phyloP scores from a whole-genome alignment of 2,329 filamentous ascomycete genomes.

The Fusarium goolgardi region DNA sequence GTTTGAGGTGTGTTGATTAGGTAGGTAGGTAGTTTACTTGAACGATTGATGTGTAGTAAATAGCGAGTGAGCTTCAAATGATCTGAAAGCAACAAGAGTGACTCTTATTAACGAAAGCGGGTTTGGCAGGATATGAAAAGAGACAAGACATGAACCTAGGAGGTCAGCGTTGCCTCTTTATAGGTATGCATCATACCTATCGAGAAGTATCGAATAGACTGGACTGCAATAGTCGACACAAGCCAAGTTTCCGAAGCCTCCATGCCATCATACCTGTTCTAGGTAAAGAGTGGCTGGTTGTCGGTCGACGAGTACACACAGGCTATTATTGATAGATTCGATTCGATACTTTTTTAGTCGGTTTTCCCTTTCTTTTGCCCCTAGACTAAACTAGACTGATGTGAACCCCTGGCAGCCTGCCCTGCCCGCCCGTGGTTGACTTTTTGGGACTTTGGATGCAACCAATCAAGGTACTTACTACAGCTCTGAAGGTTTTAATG shows the following conservation, averaged over 20 bases:
- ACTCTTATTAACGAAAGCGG: constrained; percentile 9
- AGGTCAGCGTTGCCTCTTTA: constrained; percentile 19
- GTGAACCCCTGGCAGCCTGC: constrained; percentile 1
- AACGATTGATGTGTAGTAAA: constrained; percentile 10
- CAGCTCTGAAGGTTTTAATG: constrained; percentile 12
- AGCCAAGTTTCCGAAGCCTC: constrained; percentile 3
- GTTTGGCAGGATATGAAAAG: background rate
- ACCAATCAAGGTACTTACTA: constrained; percentile 5
- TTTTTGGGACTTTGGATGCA: constrained; percentile 7
- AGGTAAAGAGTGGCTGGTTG: constrained; percentile 7
- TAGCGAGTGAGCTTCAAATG: constrained; percentile 14
- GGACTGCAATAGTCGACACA: constrained; percentile 12
- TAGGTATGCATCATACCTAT: background rate
- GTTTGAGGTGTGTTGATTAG: background rate
- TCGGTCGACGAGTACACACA: background rate
- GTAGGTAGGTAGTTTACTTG: background rate
- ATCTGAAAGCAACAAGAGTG: constrained; percentile 6
- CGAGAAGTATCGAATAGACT: background rate
- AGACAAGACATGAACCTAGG: background rate
- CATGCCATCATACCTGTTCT: constrained; percentile 2
- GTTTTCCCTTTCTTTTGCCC: constrained; percentile 19
- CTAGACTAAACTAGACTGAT: background rate
- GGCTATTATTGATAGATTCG: background rate
- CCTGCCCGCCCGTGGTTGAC: constrained; percentile 9
- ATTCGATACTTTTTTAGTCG: constrained; percentile 4